These are phyloP conservation scores for Yarrowia deformans DNA, from an alignment of 805 yeast species.

Conservation along the genomic window DNA sequence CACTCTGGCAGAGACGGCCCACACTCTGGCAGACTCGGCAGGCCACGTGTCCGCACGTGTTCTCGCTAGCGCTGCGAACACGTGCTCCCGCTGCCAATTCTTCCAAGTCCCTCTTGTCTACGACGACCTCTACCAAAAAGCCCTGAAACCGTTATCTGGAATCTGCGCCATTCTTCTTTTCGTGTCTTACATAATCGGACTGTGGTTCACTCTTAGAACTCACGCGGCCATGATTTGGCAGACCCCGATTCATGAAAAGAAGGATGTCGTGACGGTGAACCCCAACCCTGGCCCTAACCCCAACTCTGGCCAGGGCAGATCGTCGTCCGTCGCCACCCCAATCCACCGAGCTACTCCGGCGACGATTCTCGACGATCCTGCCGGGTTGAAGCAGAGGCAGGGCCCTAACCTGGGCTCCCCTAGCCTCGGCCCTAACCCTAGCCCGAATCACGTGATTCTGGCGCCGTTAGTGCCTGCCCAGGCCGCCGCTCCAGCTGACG, in stretches of 20 bases:
- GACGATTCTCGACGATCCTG: slow-evolving; percentile 22
- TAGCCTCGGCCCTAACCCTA: not conserved
- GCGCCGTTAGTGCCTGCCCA: not conserved
- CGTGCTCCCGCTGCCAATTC: slow-evolving; percentile 75
- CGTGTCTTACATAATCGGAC: slow-evolving; percentile 84
- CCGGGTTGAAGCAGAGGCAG: not conserved
- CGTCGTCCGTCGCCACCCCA: slow-evolving; percentile 25
- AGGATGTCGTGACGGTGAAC: slow-evolving; percentile 34
- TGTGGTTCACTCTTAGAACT: slow-evolving; percentile 91
- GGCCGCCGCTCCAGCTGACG: not conserved
- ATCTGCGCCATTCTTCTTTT: slow-evolving; percentile 82
- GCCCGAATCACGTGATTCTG: not conserved
- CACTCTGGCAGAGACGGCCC: too few species aligned
- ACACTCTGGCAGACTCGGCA: too few species aligned
- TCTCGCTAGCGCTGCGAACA: not conserved
- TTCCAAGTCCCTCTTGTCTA: slow-evolving; percentile 72
- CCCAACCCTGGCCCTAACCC: not conserved
- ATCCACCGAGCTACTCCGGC: slow-evolving; percentile 27
- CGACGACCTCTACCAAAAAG: slow-evolving; percentile 69
- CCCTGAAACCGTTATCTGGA: slow-evolving; percentile 83
- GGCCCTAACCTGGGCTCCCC: not conserved
- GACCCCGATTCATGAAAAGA: slow-evolving; percentile 58
- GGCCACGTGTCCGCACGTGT: too few species aligned
- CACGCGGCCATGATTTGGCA: slow-evolving; percentile 98
- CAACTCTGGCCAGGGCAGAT: not conserved